phyloP scores from a whole-genome alignment of 2,329 filamentous ascomycete genomes.

The Alternaria dauci region DNA sequence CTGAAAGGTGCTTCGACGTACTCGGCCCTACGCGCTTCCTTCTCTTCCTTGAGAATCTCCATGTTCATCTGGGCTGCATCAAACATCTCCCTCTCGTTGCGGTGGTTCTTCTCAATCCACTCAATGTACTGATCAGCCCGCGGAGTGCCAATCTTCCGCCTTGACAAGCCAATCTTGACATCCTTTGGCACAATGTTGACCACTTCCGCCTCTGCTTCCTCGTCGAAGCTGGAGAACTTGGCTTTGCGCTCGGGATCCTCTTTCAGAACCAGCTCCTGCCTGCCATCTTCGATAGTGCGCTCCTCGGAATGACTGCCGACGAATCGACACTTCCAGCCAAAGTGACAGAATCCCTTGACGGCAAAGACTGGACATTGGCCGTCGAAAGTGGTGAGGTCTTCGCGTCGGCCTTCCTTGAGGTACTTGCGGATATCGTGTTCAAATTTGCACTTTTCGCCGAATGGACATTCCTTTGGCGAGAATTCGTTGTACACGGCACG shows the following conservation, averaged over 20 bases:
- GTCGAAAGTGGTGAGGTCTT: slow-evolving; percentile 77
- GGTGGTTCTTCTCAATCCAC: slow-evolving; percentile 76
- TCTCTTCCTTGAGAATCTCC: slow-evolving; percentile 40
- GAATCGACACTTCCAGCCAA: slow-evolving; percentile 95
- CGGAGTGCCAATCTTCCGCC: slow-evolving; percentile 73
- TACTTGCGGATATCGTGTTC: slow-evolving; percentile 89
- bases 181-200: slow-evolving; percentile 76
- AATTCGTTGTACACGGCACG: slow-evolving; percentile 78
- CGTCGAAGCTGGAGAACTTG: slow-evolving; percentile 54
- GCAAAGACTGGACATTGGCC: slow-evolving; percentile 86
- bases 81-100: slow-evolving; percentile 44
- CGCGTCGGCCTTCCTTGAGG: slow-evolving; percentile 79
- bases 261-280: slow-evolving; percentile 79
- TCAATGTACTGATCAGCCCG: slow-evolving; percentile 78
- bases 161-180: slow-evolving; percentile 77
- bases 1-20: slow-evolving; percentile 88
- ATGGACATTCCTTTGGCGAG: slow-evolving; percentile 76
- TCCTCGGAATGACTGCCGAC: slow-evolving; percentile 87
- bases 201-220: slow-evolving; percentile 64
- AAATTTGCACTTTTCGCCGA: slow-evolving; percentile 80
- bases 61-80: slow-evolving; percentile 48
- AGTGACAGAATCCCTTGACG: slow-evolving; percentile 75
- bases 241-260: slow-evolving; percentile 62
- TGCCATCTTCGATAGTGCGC: slow-evolving; percentile 77
- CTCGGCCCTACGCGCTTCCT: slow-evolving; percentile 75